A percentile compares a stretch with the other conserved stretches of the same genome.
phyloP scores from a whole-genome alignment of 2,329 filamentous ascomycete genomes.

The Neoscytalidium dimidiatum region DNA sequence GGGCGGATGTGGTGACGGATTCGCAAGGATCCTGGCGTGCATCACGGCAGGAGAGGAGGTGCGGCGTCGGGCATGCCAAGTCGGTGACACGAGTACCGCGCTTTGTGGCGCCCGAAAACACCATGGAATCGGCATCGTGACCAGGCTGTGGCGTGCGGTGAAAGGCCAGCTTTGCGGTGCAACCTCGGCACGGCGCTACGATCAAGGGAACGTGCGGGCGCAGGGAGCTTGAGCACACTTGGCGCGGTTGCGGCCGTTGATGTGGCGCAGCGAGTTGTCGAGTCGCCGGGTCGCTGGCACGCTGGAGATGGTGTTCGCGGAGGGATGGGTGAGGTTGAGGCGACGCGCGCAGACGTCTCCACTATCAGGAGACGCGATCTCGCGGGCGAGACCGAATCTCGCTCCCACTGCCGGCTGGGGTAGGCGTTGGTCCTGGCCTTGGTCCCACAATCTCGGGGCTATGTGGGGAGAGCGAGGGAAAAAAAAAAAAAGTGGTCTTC shows the following conservation, averaged over 20 bases:
- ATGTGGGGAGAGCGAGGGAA: constrained; percentile 2
- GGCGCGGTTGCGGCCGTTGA: neutral
- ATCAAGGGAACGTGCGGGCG: neutral
- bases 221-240: constrained; percentile 8
- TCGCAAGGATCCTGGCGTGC: constrained; percentile 2
- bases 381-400: neutral
- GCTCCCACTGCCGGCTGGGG: neutral
- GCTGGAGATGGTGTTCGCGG: neutral
- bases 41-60: neutral
- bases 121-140: constrained; percentile 12
- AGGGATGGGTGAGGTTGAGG: neutral
- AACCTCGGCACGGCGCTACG: neutral
- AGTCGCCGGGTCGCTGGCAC: neutral
- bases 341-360: neutral
- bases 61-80: neutral
- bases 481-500: neutral
- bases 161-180: neutral
- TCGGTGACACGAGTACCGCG: neutral
- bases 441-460: too few species aligned
- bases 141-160: constrained; percentile 1
- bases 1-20: neutral
- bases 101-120: constrained; percentile 6
- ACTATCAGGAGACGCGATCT: neutral
- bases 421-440: too few species aligned
- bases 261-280: neutral